A percentile compares a stretch with the other conserved stretches of the same genome.
phyloP scores from a whole-genome alignment of 73 alveolate species.

The Diophrys sp. region DNA sequence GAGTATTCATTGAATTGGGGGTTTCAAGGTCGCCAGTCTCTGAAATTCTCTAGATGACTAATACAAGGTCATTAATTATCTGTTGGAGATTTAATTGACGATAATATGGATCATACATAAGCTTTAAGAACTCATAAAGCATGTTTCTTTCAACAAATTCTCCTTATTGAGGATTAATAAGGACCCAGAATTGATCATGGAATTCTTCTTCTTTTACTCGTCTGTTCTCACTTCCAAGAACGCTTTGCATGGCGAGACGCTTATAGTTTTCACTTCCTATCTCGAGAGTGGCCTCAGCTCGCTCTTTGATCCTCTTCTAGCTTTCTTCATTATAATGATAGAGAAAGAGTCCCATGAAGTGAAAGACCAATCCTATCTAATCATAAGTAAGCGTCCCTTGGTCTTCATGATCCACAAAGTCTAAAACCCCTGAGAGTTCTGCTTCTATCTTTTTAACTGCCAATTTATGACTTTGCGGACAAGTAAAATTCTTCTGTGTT shows the following conservation, averaged over 20 bases:
- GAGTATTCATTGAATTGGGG: background rate
- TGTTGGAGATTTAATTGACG: background rate
- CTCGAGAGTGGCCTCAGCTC: background rate
- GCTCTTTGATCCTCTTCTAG: background rate
- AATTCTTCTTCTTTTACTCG: slow-evolving; percentile 15
- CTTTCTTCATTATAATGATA: slow-evolving; percentile 1
- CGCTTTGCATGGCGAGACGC: background rate
- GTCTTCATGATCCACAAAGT: background rate
- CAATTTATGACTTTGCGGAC: slow-evolving; percentile 1
- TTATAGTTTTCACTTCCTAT: background rate
- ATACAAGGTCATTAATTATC: slow-evolving; percentile 13
- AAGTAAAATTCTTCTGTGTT: too few relatives aligned
- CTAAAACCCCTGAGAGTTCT: background rate
- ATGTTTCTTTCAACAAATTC: slow-evolving; percentile 23
- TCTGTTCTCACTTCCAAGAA: background rate
- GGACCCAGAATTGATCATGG: slow-evolving; percentile 14
- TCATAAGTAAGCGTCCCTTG: background rate
- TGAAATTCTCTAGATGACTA: slow-evolving; percentile 1
- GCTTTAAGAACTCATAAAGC: slow-evolving; percentile 19
- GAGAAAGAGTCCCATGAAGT: background rate
- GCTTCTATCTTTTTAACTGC: slow-evolving; percentile 5
- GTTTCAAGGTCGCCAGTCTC: background rate
- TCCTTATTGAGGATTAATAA: slow-evolving; percentile 2
- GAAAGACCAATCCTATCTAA: background rate
- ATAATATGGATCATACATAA: slow-evolving; percentile 31